Conservation (phyloP, 345 rosid genomes). For the Trapa bicornis region DNA sequence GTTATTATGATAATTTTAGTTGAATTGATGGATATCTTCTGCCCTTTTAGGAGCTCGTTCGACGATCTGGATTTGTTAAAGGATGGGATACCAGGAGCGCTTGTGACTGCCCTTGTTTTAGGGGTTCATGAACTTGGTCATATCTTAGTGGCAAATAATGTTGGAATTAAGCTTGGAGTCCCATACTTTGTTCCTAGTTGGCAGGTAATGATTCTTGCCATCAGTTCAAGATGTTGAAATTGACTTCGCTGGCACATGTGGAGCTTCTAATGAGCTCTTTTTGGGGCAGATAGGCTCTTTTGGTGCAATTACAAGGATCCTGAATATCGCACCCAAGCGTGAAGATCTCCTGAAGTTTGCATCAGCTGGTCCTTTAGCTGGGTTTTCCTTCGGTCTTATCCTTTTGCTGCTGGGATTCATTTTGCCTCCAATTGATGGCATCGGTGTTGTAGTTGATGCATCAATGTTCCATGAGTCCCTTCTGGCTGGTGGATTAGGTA, state of each 20-base stretch:
- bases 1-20: not conserved
- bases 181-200: slow-evolving; percentile 94
- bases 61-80: slow-evolving; percentile 59
- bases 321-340: slow-evolving; percentile 64
- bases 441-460: slow-evolving; percentile 76
- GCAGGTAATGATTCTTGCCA: slow-evolving; percentile 48
- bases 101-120: slow-evolving; percentile 61
- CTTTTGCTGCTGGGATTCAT: slow-evolving; percentile 72
- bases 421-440: slow-evolving; percentile 75
- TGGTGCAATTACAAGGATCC: slow-evolving; percentile 87
- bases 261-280: slow-evolving; percentile 23
- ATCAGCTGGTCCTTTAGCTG: slow-evolving; percentile 90
- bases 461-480: slow-evolving; percentile 92
- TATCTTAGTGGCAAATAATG: slow-evolving; percentile 48
- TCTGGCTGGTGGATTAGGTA: slow-evolving; percentile 83
- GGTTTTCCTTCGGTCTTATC: slow-evolving; percentile 66
- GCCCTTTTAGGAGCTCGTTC: slow-evolving; percentile 50
- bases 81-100: slow-evolving; percentile 83
- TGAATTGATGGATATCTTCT: slow-evolving; percentile 4
- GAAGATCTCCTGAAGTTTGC: slow-evolving; percentile 89
- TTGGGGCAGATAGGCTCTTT: slow-evolving; percentile 96
- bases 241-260: not conserved
- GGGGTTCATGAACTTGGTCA: slow-evolving; percentile 80
- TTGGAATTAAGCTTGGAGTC: slow-evolving; percentile 67
- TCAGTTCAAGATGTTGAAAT: not conserved